Evolutionary conservation across 73 alveolate species (phyloP), one percentile per base, ranked within the genome.

Genomic region (Diophrys sp.): DNA sequence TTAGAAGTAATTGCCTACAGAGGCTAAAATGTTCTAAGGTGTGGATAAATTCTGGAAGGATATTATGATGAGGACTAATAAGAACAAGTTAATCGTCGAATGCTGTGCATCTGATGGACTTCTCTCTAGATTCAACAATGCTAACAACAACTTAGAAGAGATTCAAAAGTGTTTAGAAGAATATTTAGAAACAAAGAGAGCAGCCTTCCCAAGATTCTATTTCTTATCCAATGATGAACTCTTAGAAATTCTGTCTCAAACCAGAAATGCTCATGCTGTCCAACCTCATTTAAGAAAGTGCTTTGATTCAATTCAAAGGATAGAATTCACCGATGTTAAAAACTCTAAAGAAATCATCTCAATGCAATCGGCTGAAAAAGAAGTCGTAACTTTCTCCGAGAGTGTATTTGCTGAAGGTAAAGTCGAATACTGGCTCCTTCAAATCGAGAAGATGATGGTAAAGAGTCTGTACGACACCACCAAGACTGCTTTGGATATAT

Each of bases 191-290:
- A 97, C 99, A 29, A 98, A 98, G 93, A 93, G 99, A 82, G 96
- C 97, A 11, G 99, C 99, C 18, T 98, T 98, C 96, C 99, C 99
- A 54, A 80, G 99, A 54, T 98, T 98, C 93, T 98, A 98, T 84
- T 98, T 98, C 95, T 89, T 98, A 77, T 97, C 99, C 31, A 97
- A 98, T 83, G 99, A 98, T 79, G 99, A 98, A 87, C 89, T 98
- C 72, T 90, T 98, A 54, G 98, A 98, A 91, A 98, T 98, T 54
- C 92, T 98, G 33, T 97, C 99, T 44, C 96, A 98, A 80, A 98
- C 99, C 33, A 80, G 99, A 67, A 97, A 97, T 80, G 98, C 98
- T 18, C 97, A 96, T 68, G 97, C 97, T 67, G 99, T 97, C 1
- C 97, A 97, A 75, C 98, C 97, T 87, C 98, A 96, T 84, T 87